These are phyloP conservation scores for Phoenix roebelenii DNA, from an alignment of 176 grass and related monocot genomes.

Conservation along the genomic window DNA sequence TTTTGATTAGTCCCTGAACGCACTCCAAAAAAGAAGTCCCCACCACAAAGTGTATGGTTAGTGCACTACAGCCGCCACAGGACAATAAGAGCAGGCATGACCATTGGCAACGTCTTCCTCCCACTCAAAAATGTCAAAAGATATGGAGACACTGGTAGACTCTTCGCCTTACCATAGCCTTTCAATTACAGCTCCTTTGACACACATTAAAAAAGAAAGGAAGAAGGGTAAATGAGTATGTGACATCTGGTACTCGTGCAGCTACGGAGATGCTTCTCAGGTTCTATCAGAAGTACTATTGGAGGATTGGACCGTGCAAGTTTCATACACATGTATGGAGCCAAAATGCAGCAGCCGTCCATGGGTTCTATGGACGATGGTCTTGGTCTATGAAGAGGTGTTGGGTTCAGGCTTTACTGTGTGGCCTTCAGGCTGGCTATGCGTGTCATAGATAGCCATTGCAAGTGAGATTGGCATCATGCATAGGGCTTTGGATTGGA, in stretches of 20 bases:
- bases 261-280: constrained; percentile 49
- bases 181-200: constrained; percentile 67
- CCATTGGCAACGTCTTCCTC: constrained; percentile 34
- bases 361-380: constrained; percentile 7
- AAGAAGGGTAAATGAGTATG: constrained; percentile 25
- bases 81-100: constrained; percentile 38
- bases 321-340: constrained; percentile 37
- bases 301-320: constrained; percentile 18
- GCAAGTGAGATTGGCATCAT: constrained; percentile 99
- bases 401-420: constrained; percentile 88
- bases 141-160: constrained; percentile 49
- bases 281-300: constrained; percentile 54
- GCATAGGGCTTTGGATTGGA: constrained; percentile 96
- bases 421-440: constrained; percentile 58
- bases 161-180: constrained; percentile 48
- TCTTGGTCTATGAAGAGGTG: constrained; percentile 53
- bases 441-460: constrained; percentile 91
- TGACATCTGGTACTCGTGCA: constrained; percentile 58
- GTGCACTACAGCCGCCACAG: constrained; percentile 74
- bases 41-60: constrained; percentile 72
- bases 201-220: constrained; percentile 23
- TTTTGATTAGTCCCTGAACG: constrained; percentile 72
- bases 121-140: constrained; percentile 29
- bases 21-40: constrained; percentile 50
- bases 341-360: constrained; percentile 23